Evolutionary conservation across 352 stramenopile genomes (phyloP).

Genomic region (Elongisporangium senticosum): DNA sequence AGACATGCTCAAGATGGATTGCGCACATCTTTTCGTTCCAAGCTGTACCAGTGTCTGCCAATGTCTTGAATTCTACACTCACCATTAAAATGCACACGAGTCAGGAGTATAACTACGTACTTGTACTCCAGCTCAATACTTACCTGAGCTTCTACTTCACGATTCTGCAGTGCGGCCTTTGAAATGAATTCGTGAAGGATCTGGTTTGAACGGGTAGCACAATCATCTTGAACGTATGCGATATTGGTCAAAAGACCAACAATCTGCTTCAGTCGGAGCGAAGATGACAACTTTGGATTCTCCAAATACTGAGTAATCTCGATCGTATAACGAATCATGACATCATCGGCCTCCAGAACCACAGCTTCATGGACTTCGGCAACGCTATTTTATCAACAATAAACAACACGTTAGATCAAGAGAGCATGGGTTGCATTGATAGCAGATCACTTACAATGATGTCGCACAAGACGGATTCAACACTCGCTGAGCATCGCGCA

Average conservation of each 20-base stretch:
- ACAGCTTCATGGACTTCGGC: conserved; percentile 56
- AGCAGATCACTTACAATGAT: conserved; percentile 39
- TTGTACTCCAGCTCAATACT: not conserved
- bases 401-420: conserved; percentile 1
- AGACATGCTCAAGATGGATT: conserved; percentile 67
- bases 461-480: conserved; percentile 78
- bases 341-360: conserved; percentile 46
- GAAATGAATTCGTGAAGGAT: conserved; percentile 58
- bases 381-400: conserved; percentile 21
- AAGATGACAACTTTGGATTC: conserved; percentile 52
- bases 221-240: conserved; percentile 65
- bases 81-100: not conserved
- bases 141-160: conserved; percentile 39
- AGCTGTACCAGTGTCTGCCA: conserved; percentile 45
- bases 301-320: conserved; percentile 62
- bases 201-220: conserved; percentile 29
- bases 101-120: not conserved
- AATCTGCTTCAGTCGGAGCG: conserved; percentile 57
- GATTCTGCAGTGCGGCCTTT: conserved; percentile 34
- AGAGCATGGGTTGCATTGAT: conserved; percentile 5
- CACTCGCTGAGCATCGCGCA: conserved; percentile 69
- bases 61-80: conserved; percentile 32
- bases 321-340: conserved; percentile 55
- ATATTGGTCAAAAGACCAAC: conserved; percentile 67
- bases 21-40: conserved; percentile 48